Conservation (phyloP, 306 rosid genomes). For the Ziziphus jujuba region DNA sequence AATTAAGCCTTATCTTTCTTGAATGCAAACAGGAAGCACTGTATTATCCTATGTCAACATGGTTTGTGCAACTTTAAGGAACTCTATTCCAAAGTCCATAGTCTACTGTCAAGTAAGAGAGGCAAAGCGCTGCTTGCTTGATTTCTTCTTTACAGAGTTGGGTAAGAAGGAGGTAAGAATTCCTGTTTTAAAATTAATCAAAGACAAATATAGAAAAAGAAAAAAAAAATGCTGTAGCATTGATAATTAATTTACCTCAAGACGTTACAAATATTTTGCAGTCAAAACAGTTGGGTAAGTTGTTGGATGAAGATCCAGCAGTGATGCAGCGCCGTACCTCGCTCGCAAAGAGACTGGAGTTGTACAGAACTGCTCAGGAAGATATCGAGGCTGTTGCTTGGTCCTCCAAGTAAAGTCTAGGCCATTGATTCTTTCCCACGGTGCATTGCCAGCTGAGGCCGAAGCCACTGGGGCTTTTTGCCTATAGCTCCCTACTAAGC, state of each 20-base stretch:
- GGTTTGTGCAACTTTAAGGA: conserved; percentile 37
- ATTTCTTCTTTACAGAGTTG: conserved; percentile 42
- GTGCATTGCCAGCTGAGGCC: not conserved
- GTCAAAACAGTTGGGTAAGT: conserved; percentile 29
- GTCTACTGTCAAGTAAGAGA: conserved; percentile 48
- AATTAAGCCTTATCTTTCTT: not conserved
- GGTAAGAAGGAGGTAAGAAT: conserved; percentile 38
- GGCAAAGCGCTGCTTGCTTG: conserved; percentile 50
- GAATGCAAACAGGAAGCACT: conserved; percentile 32
- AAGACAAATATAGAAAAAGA: not conserved
- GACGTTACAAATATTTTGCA: conserved; percentile 9
- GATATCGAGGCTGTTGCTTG: conserved; percentile 45
- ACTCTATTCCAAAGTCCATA: conserved; percentile 42
- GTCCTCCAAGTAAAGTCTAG: conserved; percentile 23
- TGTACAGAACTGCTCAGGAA: conserved; percentile 41
- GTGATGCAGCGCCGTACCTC: conserved; percentile 42
- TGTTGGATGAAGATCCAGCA: conserved; percentile 47
- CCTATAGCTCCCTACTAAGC: no score
- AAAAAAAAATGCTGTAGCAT: not conserved
- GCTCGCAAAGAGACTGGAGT: conserved; percentile 36
- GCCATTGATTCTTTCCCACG: not conserved
- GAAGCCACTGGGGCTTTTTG: no score
- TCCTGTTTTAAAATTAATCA: no score
- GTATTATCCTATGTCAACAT: conserved; percentile 43
- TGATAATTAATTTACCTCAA: not conserved